These are phyloP conservation scores for Nicotiana knightiana DNA, from an alignment of 257 asterid genomes.

Conservation along the genomic window DNA sequence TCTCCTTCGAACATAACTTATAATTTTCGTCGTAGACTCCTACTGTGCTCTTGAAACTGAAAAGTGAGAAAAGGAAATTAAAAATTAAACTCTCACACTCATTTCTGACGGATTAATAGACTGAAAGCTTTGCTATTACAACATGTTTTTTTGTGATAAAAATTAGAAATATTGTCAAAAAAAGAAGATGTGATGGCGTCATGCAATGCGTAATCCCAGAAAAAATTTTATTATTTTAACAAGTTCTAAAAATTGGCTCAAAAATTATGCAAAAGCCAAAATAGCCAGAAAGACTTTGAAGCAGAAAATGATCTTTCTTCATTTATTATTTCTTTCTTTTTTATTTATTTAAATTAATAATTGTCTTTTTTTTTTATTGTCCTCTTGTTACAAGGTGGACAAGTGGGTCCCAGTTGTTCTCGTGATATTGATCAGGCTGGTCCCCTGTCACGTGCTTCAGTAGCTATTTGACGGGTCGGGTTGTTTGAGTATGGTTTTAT, in stretches of 20 bases:
- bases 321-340: not conserved
- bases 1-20: too few species aligned
- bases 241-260: not conserved
- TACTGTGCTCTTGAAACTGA: too few species aligned
- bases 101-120: too few species aligned
- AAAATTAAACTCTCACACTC: too few species aligned
- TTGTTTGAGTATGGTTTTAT: too few species aligned
- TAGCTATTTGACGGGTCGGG: not conserved
- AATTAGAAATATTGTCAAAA: not conserved
- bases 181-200: not conserved
- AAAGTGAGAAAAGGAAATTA: too few species aligned
- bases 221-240: too few species aligned
- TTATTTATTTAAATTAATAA: not conserved
- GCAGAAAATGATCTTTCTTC: not conserved
- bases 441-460: not conserved
- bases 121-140: too few species aligned
- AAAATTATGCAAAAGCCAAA: not conserved
- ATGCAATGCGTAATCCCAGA: conserved; percentile 3
- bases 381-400: not conserved
- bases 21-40: too few species aligned
- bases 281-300: not conserved
- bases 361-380: not conserved
- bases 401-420: conserved; percentile 6
- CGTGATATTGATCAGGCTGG: conserved; percentile 8
- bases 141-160: not conserved